Evolutionary conservation across 2,329 filamentous ascomycete species (phyloP).

Genomic region (Talaromyces sp.): DNA sequence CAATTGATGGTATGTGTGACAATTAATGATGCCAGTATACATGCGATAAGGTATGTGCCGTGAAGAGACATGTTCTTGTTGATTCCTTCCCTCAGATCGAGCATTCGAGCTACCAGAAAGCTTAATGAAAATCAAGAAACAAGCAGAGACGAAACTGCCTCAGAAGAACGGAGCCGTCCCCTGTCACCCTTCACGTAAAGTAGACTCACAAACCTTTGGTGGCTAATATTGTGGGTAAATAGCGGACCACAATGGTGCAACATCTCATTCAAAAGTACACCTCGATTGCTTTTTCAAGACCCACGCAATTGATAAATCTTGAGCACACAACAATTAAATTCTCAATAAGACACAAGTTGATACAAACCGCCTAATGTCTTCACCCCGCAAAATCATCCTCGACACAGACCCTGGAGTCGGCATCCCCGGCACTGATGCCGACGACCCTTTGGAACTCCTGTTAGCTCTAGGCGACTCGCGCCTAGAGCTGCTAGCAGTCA

Average conservation of each 20-base stretch:
- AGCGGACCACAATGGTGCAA: neutral
- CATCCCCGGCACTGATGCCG: conserved; percentile 1
- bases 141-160: neutral
- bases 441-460: neutral
- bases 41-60: neutral
- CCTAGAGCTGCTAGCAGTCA: neutral
- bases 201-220: neutral
- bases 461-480: neutral
- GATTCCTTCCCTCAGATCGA: neutral
- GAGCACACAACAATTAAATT: too few relatives aligned
- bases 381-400: neutral
- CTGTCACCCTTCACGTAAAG: neutral
- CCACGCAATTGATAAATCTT: too few relatives aligned
- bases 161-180: neutral
- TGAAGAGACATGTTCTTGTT: neutral
- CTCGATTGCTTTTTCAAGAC: too few relatives aligned
- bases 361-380: neutral
- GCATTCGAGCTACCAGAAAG: neutral
- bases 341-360: neutral
- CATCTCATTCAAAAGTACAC: too few relatives aligned
- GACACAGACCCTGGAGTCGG: neutral
- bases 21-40: neutral
- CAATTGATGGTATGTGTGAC: neutral
- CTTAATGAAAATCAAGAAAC: neutral
- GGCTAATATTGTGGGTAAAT: neutral